Evolutionary conservation across 257 asterid genomes (phyloP).

Genomic region (Sherardia arvensis): DNA sequence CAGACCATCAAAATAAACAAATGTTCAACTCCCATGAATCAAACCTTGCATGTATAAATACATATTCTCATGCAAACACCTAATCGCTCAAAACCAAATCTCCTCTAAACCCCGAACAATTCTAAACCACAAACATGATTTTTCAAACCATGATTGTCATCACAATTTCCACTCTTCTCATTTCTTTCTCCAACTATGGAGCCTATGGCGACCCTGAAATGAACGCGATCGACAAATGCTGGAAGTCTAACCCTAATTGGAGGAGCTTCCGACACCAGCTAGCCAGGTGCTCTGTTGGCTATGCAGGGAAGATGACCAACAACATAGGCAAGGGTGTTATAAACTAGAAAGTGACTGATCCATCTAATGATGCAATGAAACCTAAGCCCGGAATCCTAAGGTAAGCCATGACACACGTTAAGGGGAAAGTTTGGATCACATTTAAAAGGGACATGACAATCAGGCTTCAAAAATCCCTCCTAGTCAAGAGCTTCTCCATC

Average conservation of each 20-base stretch:
- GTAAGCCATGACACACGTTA: conserved; percentile 39
- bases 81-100: not conserved
- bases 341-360: conserved; percentile 44
- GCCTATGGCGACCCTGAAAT: conserved; percentile 14
- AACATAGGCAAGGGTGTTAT: conserved; percentile 35
- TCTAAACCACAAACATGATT: conserved; percentile 4
- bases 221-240: conserved; percentile 62
- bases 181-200: not conserved
- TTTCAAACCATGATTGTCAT: not conserved
- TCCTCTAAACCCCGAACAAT: not conserved
- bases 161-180: not conserved
- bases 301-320: conserved; percentile 53
- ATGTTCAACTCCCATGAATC: not conserved
- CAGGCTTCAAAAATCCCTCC: conserved; percentile 47
- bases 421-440: conserved; percentile 76
- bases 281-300: conserved; percentile 66
- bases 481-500: conserved; percentile 54
- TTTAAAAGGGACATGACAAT: conserved; percentile 56
- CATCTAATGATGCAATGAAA: conserved; percentile 43
- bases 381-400: conserved; percentile 70
- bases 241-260: conserved; percentile 59
- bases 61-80: conserved; percentile 4
- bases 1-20: conserved; percentile 4
- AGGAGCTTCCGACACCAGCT: conserved; percentile 39
- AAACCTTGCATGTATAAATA: conserved; percentile 6